A percentile compares a stretch with the other conserved stretches of the same genome.
Conservation (phyloP, 305 asterid genomes). For the Solanum hybrid region DNA sequence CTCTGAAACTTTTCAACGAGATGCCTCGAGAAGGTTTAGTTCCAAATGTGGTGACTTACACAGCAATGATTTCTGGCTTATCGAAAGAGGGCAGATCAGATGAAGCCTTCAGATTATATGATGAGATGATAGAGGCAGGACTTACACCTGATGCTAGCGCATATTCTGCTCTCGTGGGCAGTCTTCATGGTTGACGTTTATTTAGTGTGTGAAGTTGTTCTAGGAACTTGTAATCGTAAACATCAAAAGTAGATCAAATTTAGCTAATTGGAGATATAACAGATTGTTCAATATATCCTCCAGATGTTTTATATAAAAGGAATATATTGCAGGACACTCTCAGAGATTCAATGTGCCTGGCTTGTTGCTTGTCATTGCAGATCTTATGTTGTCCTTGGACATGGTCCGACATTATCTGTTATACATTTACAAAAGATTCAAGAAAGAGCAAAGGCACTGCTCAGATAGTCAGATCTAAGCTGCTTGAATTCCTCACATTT, state of each 20-base stretch:
- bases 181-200: slow-evolving; percentile 38
- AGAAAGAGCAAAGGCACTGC: not conserved
- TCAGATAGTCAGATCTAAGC: not conserved
- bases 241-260: not conserved
- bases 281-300: not conserved
- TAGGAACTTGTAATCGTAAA: not conserved
- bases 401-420: not conserved
- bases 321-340: not conserved
- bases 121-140: slow-evolving; percentile 70
- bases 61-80: slow-evolving; percentile 51
- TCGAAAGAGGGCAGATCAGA: slow-evolving; percentile 59
- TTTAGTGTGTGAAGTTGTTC: not conserved
- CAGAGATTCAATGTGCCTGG: not conserved
- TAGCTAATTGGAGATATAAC: not conserved
- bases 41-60: slow-evolving; percentile 45
- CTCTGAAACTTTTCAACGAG: slow-evolving; percentile 51
- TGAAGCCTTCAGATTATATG: slow-evolving; percentile 67
- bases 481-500: not conserved
- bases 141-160: slow-evolving; percentile 58
- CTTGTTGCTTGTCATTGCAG: not conserved
- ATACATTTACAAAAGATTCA: not conserved
- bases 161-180: slow-evolving; percentile 70
- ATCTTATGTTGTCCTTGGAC: not conserved
- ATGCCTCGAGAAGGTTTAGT: slow-evolving; percentile 36
- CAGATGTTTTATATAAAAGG: not conserved